A percentile compares a stretch with the other conserved stretches of the same genome.
Conservation (phyloP, 768 basidiomycete species). For the Amanita subjunquillea region DNA sequence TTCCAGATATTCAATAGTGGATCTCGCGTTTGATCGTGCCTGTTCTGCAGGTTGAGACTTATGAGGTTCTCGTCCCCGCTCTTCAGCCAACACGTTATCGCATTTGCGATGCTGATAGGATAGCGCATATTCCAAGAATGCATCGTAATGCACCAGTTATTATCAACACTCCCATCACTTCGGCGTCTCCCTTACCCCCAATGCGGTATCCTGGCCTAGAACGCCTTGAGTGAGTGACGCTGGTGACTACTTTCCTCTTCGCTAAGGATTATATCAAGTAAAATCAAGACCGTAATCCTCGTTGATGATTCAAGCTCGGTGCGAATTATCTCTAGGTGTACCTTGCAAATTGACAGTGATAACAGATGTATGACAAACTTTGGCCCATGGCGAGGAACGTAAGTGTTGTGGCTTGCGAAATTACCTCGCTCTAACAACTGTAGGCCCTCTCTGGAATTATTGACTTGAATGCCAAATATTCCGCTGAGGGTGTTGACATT, state of each 20-base stretch:
- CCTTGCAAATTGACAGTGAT: not conserved
- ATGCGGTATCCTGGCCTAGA: not conserved
- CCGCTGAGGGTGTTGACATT: constrained; percentile 48
- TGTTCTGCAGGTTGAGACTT: constrained; percentile 10
- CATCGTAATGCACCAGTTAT: not conserved
- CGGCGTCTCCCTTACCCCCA: not conserved
- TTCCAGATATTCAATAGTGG: not conserved
- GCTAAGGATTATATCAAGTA: constrained; percentile 2
- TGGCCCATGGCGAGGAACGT: constrained; percentile 13
- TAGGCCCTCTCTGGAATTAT: constrained; percentile 8
- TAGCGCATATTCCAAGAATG: constrained; percentile 11
- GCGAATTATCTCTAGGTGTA: not conserved
- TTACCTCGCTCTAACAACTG: not conserved
- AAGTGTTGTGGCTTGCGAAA: not conserved
- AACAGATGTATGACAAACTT: constrained; percentile 12
- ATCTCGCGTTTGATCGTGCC: not conserved
- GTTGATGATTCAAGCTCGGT: constrained; percentile 15
- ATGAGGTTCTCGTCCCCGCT: constrained; percentile 14
- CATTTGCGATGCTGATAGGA: constrained; percentile 6
- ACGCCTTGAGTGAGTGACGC: constrained; percentile 7
- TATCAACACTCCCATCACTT: not conserved
- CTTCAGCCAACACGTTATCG: constrained; percentile 11
- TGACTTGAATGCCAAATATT: constrained; percentile 7
- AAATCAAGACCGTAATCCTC: constrained; percentile 13
- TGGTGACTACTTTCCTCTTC: not conserved